Evolutionary conservation across 2,329 filamentous ascomycete species (phyloP), one percentile per base, ranked within the genome.

Genomic region (Xylariaceae sp.): DNA sequence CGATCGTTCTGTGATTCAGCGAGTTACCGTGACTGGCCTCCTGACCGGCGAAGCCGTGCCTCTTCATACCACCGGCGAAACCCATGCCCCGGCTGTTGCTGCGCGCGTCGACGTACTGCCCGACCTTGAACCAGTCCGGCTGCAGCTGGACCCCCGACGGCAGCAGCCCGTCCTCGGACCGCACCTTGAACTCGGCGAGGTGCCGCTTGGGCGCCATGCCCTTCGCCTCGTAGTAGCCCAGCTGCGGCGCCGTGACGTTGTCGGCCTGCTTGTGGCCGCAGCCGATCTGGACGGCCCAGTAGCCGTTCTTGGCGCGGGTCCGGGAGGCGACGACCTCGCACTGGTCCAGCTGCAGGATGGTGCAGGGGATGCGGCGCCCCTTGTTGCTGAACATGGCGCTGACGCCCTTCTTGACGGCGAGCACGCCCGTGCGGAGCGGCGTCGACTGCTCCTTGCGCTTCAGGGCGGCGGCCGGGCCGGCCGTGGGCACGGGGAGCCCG

Each of bases 1-100:
- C 93, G 70, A 96, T 87, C 19, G 87, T 87, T 60, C 93, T 80
- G 75, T 98, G 93, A 60, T 88, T 89, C 70, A 89, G 82, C 61
- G 90, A 96, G 69, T 94, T 91, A 77, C 93, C 93, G 78, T 98
- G 93, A 55, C 84, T 90, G 43, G 89, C 87, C 54, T 83, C 85
- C 72, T 98, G 93, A 56, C 93, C 93, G 22, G 73, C 65, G 67
- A 93, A 97, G 26, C 89, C 89, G 70, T 91, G 87, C 54, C 87
- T 78, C 81, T 98, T 98, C 93, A 98, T 98, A 53, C 88, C 93
- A 77, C 93, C 93, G 9, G 86, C 88, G 64, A 96, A 98, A 7
- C 93, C 93, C 79, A 89, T 91, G 39, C 93, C 93, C 61, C 87
- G 80, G 54, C 81, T 85, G 59, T 85, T 80, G 37, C 82, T 84